Conservation (phyloP, 2,329 filamentous ascomycete species). For the Sclerotinia sclerotiorum region DNA sequence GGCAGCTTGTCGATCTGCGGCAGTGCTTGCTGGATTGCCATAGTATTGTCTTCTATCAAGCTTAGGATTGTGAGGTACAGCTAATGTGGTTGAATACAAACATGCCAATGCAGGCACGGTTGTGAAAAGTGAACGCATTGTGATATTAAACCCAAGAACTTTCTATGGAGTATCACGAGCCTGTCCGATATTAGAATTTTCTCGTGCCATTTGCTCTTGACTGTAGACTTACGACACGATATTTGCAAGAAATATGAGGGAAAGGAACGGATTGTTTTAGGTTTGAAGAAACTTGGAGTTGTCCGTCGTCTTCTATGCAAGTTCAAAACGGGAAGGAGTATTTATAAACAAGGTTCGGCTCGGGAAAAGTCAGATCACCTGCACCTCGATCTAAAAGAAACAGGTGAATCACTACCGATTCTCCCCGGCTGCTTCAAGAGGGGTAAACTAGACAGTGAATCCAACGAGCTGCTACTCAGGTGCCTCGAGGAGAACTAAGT, state of each 20-base stretch:
- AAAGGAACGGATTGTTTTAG: not conserved
- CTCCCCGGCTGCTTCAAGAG: not conserved
- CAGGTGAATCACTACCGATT: not conserved
- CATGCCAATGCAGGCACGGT: slow-evolving; percentile 28
- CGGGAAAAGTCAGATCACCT: not conserved
- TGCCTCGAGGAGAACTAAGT: not conserved
- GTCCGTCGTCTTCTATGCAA: not conserved
- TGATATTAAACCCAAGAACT: slow-evolving; percentile 19
- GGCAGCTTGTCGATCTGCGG: slow-evolving; percentile 50
- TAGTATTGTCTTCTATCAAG: slow-evolving; percentile 27
- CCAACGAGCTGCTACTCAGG: not conserved
- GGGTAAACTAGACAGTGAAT: slow-evolving; percentile 4
- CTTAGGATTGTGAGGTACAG: slow-evolving; percentile 29
- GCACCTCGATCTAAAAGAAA: not conserved
- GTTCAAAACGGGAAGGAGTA: not conserved
- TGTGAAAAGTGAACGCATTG: slow-evolving; percentile 32
- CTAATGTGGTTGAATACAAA: slow-evolving; percentile 25
- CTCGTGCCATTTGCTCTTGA: not conserved
- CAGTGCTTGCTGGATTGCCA: slow-evolving; percentile 23
- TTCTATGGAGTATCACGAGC: not conserved
- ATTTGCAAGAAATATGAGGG: not conserved
- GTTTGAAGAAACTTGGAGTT: not conserved
- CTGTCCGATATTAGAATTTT: slow-evolving; percentile 4
- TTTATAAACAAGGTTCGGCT: not conserved
- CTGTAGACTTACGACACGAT: not conserved